These are phyloP conservation scores for Tilletia horrida DNA, from an alignment of 1,284 basidiomycete species.

Conservation along the genomic window DNA sequence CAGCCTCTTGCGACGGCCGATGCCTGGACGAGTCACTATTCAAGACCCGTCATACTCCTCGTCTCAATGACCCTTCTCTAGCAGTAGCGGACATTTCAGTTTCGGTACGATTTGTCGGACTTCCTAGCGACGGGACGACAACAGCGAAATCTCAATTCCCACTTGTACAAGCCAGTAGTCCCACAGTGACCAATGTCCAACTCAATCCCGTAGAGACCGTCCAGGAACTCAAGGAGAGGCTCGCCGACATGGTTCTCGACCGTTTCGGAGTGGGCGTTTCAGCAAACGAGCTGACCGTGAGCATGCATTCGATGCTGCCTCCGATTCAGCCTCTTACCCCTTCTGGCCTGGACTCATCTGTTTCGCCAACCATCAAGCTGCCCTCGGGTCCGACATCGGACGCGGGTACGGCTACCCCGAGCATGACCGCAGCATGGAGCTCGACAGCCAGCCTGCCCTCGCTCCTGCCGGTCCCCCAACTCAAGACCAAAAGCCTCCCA, in stretches of 20 bases:
- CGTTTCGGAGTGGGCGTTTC: constrained; percentile 7
- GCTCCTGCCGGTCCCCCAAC: neutral
- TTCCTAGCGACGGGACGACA: neutral
- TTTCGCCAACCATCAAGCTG: neutral
- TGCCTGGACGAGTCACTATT: neutral
- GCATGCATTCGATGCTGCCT: constrained; percentile 8
- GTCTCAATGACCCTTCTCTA: neutral
- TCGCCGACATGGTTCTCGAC: constrained; percentile 10
- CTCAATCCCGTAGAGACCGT: constrained; percentile 1
- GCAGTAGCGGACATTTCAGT: neutral
- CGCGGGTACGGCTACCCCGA: constrained; percentile 6
- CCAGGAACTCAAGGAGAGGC: constrained; percentile 1
- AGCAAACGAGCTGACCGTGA: constrained; percentile 1
- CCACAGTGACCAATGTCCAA: neutral
- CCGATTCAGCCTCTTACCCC: neutral
- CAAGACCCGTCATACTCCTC: neutral
- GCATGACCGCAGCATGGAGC: constrained; percentile 10
- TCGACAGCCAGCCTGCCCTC: constrained; percentile 12
- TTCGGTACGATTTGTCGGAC: constrained; percentile 8
- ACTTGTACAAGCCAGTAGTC: neutral
- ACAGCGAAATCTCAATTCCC: neutral
- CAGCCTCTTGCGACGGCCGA: neutral
- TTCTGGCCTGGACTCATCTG: neutral
- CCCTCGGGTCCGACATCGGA: neutral
- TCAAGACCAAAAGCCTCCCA: neutral